A percentile compares a stretch with the other conserved stretches of the same genome.
Conservation (phyloP, 2,329 filamentous ascomycete species). For the Fusarium bulbicola region DNA sequence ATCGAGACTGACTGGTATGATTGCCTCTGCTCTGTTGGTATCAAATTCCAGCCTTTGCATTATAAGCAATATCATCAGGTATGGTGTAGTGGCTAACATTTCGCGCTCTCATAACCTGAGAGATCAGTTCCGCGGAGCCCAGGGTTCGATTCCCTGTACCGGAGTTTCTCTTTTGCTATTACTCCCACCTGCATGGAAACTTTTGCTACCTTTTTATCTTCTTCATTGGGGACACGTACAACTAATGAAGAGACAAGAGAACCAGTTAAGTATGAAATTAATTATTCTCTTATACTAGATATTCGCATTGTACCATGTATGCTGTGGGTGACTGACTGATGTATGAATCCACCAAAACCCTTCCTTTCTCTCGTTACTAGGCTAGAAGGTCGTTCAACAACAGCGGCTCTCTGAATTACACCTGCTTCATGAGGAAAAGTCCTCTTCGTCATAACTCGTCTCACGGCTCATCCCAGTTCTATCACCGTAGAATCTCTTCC, state of each 20-base stretch:
- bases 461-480: slow-evolving; percentile 14
- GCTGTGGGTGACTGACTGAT: neutral
- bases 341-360: neutral
- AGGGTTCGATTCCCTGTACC: slow-evolving; percentile 44
- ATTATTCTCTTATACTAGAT: neutral
- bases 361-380: neutral
- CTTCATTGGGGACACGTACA: neutral
- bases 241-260: neutral
- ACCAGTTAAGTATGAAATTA: neutral
- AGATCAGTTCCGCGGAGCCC: slow-evolving; percentile 38
- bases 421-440: slow-evolving; percentile 8
- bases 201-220: neutral
- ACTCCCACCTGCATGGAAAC: neutral
- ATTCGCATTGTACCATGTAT: neutral
- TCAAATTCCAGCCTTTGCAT: rapidly evolving
- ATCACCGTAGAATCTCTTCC: slow-evolving; percentile 41
- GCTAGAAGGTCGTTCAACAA: neutral
- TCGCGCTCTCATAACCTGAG: slow-evolving; percentile 31
- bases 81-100: slow-evolving; percentile 48
- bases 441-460: slow-evolving; percentile 20
- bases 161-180: slow-evolving; percentile 24
- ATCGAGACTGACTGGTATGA: neutral
- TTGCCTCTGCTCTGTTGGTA: rapidly evolving
- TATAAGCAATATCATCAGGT: slow-evolving; percentile 23
- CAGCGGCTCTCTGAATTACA: neutral